Evolutionary conservation across 768 basidiomycete genomes (phyloP), one percentile per base, ranked within the genome.

Genomic region (Rhodotorula toruloides): DNA sequence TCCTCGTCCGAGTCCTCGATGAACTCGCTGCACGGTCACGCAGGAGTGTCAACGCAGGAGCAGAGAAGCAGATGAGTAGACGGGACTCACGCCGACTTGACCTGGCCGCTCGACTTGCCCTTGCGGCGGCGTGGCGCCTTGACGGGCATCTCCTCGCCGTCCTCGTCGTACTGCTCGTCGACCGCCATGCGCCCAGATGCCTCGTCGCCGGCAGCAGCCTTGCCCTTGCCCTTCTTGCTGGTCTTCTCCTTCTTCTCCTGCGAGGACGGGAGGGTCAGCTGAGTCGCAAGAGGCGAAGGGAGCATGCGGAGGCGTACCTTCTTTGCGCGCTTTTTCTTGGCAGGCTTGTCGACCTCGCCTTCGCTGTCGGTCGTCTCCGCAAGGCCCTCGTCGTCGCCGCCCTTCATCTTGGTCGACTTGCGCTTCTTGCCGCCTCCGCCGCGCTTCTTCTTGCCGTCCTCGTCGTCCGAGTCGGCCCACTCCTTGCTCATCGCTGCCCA

Each of bases 401-500:
- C 65, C 57, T 71, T 56, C 60, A 47, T 34, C 65, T 58, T 65
- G 71, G 69, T 85, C 86, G 25, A 27, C 53, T 46, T 37, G 53
- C 57, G 50, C 65, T 69, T 70, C 71, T 72, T 70, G 57, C 65
- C 67, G 5, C 59, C 61, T 9, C 59, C 69, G 32, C 52, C 58
- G 61, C 67, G 59, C 63, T 74, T 74, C 59, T 82, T 81, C 76
- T 90, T 63, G 60, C 74, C 73, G 52, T 90, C 89, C 54, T 84
- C 83, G 72, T 92, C 90, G 65, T 91, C 90, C 46, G 89, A 87
- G 73, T 87, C 75, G 43, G 86, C 86, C 78, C 81, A 80, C 72
- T 85, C 82, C 68, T 83, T 82, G 19, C 84, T 83, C 62, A 87
- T 85, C 48, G 83, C 78, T 27, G 85, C 86, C 88, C 88, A 91